A percentile compares a stretch with the other conserved stretches of the same genome.
phyloP scores from a whole-genome alignment of 352 stramenopile genomes.

The Phytophthora hybrid region DNA sequence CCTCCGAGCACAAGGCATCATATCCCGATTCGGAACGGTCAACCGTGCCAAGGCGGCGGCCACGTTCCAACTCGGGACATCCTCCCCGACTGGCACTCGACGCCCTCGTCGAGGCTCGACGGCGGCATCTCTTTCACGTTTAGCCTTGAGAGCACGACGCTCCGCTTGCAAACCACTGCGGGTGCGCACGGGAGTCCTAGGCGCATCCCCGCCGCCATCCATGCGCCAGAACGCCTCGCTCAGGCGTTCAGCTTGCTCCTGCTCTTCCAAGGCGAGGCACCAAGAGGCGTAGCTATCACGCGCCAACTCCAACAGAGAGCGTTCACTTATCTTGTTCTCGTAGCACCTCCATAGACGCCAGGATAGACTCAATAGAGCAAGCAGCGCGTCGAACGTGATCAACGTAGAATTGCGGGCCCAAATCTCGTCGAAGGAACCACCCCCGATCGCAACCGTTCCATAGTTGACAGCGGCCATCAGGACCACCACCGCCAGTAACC shows the following conservation, averaged over 20 bases:
- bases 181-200: neutral
- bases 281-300: neutral
- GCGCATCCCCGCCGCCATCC: neutral
- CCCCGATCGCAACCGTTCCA: neutral
- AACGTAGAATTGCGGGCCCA: neutral
- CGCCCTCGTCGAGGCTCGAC: neutral
- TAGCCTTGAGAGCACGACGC: neutral
- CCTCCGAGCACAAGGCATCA: no score
- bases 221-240: neutral
- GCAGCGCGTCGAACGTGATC: neutral
- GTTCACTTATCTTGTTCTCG: neutral
- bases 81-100: neutral
- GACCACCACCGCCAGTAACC: neutral
- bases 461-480: neutral
- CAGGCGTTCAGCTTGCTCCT: neutral
- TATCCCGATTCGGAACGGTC: no score
- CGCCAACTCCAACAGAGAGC: neutral
- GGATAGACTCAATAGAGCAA: neutral
- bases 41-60: neutral
- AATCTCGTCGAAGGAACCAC: neutral
- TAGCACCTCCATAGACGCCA: neutral
- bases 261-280: neutral
- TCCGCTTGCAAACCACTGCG: neutral
- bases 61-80: neutral
- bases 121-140: neutral